Conservation (phyloP, 2,329 filamentous ascomycete genomes). For the Epichloe sp. region DNA sequence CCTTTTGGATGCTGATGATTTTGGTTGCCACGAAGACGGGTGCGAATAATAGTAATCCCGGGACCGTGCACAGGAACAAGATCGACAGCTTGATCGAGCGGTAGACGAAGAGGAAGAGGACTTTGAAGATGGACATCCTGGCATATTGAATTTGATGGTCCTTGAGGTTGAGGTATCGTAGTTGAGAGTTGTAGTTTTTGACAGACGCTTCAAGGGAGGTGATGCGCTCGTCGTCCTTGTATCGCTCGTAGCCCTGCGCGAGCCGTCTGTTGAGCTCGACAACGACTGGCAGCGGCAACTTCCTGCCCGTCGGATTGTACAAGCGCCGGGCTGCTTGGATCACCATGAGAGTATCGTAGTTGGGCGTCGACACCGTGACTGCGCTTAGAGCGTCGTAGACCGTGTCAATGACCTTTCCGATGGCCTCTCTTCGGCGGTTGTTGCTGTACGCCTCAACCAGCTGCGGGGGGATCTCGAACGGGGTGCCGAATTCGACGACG, state of each 20-base stretch:
- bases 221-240: slow-evolving; percentile 82
- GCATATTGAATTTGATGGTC: slow-evolving; percentile 94
- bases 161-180: slow-evolving; percentile 73
- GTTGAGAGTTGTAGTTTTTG: slow-evolving; percentile 72
- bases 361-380: slow-evolving; percentile 82
- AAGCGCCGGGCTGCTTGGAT: slow-evolving; percentile 88
- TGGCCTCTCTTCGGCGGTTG: slow-evolving; percentile 74
- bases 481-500: slow-evolving; percentile 86
- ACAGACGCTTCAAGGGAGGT: slow-evolving; percentile 62
- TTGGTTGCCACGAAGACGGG: slow-evolving; percentile 80
- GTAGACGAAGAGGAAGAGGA: slow-evolving; percentile 66
- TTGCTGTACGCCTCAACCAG: slow-evolving; percentile 75
- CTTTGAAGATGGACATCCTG: slow-evolving; percentile 63
- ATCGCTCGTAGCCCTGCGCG: slow-evolving; percentile 80
- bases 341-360: slow-evolving; percentile 93
- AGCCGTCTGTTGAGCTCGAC: slow-evolving; percentile 89
- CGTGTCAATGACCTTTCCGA: slow-evolving; percentile 71
- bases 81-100: slow-evolving; percentile 64
- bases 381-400: slow-evolving; percentile 75
- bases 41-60: slow-evolving; percentile 75
- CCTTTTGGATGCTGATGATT: slow-evolving; percentile 68
- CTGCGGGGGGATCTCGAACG: slow-evolving; percentile 74
- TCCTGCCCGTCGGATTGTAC: slow-evolving; percentile 90
- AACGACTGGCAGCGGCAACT: slow-evolving; percentile 79
- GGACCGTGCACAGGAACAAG: slow-evolving; percentile 69